Evolutionary conservation across 176 grass and related monocot genomes (phyloP), one percentile per base, ranked within the genome.

Genomic region (Oryza australiensis): DNA sequence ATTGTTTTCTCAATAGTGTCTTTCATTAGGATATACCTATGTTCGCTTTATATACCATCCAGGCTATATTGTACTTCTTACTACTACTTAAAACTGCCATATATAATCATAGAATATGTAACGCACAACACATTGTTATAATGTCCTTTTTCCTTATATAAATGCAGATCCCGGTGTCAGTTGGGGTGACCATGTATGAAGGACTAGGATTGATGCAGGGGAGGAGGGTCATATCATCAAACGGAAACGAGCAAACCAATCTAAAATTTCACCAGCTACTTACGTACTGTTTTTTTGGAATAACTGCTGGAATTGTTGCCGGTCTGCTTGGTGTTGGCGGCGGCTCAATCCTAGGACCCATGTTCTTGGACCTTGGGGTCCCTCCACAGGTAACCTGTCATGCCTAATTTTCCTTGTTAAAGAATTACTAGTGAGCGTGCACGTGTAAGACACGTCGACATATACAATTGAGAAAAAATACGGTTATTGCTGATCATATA

Each of bases 261-360:
- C 81, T 63, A 42, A 87, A 51, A 29, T 34, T 69, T 5, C 67
- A 73, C 15, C 94, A 97, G 82, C 42, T 97, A 10, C 23, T 88
- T 4, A 24, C 75, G 0, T 97, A 97, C 60, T 87, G 86, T 60
- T 70, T 80, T 10, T 73, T 87, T 14, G 94, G 92, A 37, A 41
- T 90, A 5, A 14, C 86, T 11, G 92, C 89, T 9, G 94, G 94
- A 16, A 26, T 90, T 34, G 86, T 92, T 3, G 92, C 87, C 0
- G 92, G 92, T 16, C 72, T 94, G 45, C 85, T 97, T 7, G 94
- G 94, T 26, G 62, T 94, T 33, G 92, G 94, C 3, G 94, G 94
- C 3, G 94, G 94, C 24, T 97, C 88, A 70, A 94, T 97, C n/a
- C 85, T 97, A 86, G 89, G 94, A 18, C 88, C 89, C 8, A 72